Conservation (phyloP, 306 rosid species). For the Myrica gale region DNA sequence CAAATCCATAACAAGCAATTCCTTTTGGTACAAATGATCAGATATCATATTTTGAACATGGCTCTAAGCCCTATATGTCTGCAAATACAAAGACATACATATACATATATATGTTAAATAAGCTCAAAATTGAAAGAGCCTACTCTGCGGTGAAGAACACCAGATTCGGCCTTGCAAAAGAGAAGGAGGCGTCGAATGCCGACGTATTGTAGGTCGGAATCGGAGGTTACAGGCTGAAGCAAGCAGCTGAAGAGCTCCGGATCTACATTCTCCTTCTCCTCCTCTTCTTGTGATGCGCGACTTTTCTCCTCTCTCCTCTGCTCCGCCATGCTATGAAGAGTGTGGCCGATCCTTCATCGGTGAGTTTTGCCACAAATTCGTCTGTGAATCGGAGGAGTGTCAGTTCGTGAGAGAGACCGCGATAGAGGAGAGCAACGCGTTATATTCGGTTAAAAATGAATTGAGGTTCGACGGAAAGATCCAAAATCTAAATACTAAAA, state of each 20-base stretch:
- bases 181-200: slow-evolving; percentile 85
- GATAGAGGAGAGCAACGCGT: neutral
- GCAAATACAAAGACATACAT: neutral
- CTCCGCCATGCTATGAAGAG: slow-evolving; percentile 45
- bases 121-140: slow-evolving; percentile 17
- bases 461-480: too few species aligned
- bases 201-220: slow-evolving; percentile 55
- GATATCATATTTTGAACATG: slow-evolving; percentile 10
- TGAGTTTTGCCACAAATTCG: slow-evolving; percentile 28
- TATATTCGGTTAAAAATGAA: too few species aligned
- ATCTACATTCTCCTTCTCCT: slow-evolving; percentile 43
- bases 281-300: neutral
- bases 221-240: slow-evolving; percentile 62
- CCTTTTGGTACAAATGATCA: neutral
- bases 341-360: slow-evolving; percentile 36
- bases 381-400: slow-evolving; percentile 29
- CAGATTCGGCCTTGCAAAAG: slow-evolving; percentile 60
- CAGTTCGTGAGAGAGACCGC: neutral
- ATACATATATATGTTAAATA: neutral
- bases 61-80: neutral
- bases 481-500: too few species aligned
- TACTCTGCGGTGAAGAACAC: slow-evolving; percentile 62
- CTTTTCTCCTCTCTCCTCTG: slow-evolving; percentile 16
- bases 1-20: neutral
- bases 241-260: slow-evolving; percentile 66